Percentiles rank a stretch among this genome's conserved stretches.
phyloP scores from a whole-genome alignment of 352 stramenopile genomes.

The Plasmopara viticola region DNA sequence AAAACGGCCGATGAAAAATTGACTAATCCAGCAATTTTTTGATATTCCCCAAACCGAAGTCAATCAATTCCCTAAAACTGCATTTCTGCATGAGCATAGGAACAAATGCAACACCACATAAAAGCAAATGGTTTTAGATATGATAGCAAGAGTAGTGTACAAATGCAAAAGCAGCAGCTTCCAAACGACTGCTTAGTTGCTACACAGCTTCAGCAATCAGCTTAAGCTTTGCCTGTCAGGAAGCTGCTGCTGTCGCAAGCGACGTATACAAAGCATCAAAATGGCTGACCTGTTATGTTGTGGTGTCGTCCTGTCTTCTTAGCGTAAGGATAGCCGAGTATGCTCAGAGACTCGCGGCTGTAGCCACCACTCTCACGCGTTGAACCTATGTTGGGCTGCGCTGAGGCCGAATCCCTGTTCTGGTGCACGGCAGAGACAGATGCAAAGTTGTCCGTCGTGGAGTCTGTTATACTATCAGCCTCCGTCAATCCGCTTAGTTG shows the following conservation, averaged over 20 bases:
- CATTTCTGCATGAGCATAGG: slow-evolving; percentile 24
- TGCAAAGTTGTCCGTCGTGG: slow-evolving; percentile 19
- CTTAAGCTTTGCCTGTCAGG: slow-evolving; percentile 2
- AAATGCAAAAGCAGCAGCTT: slow-evolving; percentile 26
- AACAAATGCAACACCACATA: slow-evolving; percentile 17
- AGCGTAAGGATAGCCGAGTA: slow-evolving; percentile 78
- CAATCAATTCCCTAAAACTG: slow-evolving; percentile 27
- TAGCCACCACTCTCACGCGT: slow-evolving; percentile 56
- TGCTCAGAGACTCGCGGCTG: slow-evolving; percentile 68
- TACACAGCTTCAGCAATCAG: slow-evolving; percentile 3
- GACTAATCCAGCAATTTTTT: slow-evolving; percentile 16
- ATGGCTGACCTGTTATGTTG: slow-evolving; percentile 41
- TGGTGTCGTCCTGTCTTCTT: slow-evolving; percentile 63
- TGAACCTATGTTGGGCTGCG: slow-evolving; percentile 28
- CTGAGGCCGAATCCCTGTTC: slow-evolving; percentile 20
- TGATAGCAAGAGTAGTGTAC: slow-evolving; percentile 24
- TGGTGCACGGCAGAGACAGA: slow-evolving; percentile 9
- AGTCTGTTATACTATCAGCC: slow-evolving; percentile 9
- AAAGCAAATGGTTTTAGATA: slow-evolving; percentile 26
- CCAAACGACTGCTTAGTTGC: slow-evolving; percentile 9
- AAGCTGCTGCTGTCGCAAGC: slow-evolving; percentile 15
- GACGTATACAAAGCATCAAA: slow-evolving; percentile 10
- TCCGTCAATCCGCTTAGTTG: slow-evolving; percentile 12
- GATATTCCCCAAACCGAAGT: slow-evolving; percentile 18
- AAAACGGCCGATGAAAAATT: slow-evolving; percentile 1